These are phyloP conservation scores for Wickerhamiella vanderwaltii DNA, from an alignment of 805 yeast genomes.

Conservation along the genomic window DNA sequence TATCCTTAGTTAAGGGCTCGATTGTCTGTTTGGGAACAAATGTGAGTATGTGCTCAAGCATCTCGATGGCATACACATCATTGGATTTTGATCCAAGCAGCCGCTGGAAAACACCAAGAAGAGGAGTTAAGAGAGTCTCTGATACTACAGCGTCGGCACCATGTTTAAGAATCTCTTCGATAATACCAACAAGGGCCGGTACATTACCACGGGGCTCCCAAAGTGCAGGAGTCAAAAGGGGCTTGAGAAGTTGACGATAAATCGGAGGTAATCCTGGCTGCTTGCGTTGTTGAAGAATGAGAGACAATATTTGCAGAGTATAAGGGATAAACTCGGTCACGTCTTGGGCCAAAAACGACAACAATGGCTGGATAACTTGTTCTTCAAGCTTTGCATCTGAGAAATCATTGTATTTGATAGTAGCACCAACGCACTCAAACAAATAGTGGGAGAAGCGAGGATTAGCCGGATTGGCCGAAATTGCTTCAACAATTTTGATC, in stretches of 20 bases:
- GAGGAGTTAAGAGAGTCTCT: slow-evolving; percentile 46
- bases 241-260: slow-evolving; percentile 57
- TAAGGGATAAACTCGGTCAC: slow-evolving; percentile 92
- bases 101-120: slow-evolving; percentile 94
- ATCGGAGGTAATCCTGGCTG: slow-evolving; percentile 45
- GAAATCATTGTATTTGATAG: slow-evolving; percentile 42
- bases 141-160: slow-evolving; percentile 32
- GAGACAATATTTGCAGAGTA: slow-evolving; percentile 80
- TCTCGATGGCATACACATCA: slow-evolving; percentile 74
- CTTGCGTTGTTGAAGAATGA: slow-evolving; percentile 43
- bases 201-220: slow-evolving; percentile 93
- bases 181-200: slow-evolving; percentile 78
- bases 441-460: slow-evolving; percentile 86
- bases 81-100: slow-evolving; percentile 72
- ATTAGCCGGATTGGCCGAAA: slow-evolving; percentile 84
- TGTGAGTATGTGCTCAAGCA: slow-evolving; percentile 56
- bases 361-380: slow-evolving; percentile 51
- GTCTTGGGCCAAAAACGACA: slow-evolving; percentile 62
- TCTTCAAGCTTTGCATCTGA: slow-evolving; percentile 34
- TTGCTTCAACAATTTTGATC: slow-evolving; percentile 52
- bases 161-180: slow-evolving; percentile 51
- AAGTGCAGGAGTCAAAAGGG: slow-evolving; percentile 74
- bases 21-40: slow-evolving; percentile 41
- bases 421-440: slow-evolving; percentile 75
- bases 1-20: slow-evolving; percentile 48